These are phyloP conservation scores for Capsicum chinense DNA, from an alignment of 257 asterid species.

Conservation along the genomic window DNA sequence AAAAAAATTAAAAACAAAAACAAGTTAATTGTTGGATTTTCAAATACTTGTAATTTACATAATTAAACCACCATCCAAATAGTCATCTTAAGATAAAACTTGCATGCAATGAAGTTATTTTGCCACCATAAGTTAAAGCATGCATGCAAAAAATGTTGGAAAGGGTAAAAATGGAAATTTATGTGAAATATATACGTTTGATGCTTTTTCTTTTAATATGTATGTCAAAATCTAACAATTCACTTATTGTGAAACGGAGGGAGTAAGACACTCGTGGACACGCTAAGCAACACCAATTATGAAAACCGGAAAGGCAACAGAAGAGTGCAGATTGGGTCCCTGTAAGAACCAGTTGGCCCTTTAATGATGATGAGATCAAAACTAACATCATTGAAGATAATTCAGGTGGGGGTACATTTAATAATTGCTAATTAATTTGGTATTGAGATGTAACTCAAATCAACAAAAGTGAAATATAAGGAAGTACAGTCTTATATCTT, in stretches of 20 bases:
- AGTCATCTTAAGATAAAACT: too few species aligned
- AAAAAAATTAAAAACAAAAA: too few species aligned
- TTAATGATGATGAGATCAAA: slow-evolving; percentile 15
- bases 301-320: neutral
- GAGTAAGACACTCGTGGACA: neutral
- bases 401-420: neutral
- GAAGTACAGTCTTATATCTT: neutral
- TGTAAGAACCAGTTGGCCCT: neutral
- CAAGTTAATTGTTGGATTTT: too few species aligned
- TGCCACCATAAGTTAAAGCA: too few species aligned
- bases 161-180: too few species aligned
- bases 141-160: too few species aligned
- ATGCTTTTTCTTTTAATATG: too few species aligned
- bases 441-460: neutral
- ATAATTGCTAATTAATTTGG: neutral
- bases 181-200: too few species aligned
- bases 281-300: neutral
- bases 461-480: slow-evolving; percentile 14
- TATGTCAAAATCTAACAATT: too few species aligned
- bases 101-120: too few species aligned
- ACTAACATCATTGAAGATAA: neutral
- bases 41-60: too few species aligned
- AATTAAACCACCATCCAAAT: too few species aligned
- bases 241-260: neutral
- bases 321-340: slow-evolving; percentile 21